phyloP scores from a whole-genome alignment of 768 basidiomycete species.

The Leccinellum albellum region DNA sequence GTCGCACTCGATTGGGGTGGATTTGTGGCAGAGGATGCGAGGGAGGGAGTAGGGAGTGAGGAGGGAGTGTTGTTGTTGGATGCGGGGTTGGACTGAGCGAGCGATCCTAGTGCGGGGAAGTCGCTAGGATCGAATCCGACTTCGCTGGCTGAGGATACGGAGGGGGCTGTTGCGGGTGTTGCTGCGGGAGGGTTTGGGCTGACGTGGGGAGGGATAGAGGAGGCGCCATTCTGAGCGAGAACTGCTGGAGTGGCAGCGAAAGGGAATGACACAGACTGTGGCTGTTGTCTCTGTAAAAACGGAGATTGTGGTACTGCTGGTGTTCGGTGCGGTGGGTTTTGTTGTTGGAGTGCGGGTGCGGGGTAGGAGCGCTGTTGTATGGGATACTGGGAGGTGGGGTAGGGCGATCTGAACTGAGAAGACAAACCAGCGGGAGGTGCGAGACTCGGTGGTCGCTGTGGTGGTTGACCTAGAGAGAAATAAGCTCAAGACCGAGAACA shows the following conservation, averaged over 20 bases:
- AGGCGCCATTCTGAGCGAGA: slow-evolving; percentile 53
- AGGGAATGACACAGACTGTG: slow-evolving; percentile 48
- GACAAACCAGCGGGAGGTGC: slow-evolving; percentile 59
- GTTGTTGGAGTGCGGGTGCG: slow-evolving; percentile 47
- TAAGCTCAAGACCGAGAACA: slow-evolving; percentile 10
- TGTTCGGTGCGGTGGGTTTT: slow-evolving; percentile 54
- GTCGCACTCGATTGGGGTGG: slow-evolving; percentile 39
- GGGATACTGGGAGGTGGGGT: slow-evolving; percentile 36
- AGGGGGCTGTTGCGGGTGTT: slow-evolving; percentile 46
- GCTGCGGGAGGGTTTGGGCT: slow-evolving; percentile 42
- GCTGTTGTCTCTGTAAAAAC: slow-evolving; percentile 58
- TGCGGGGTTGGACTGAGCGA: slow-evolving; percentile 43
- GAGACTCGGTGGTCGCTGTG: slow-evolving; percentile 75
- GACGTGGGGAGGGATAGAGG: slow-evolving; percentile 55
- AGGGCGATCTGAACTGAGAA: slow-evolving; percentile 58
- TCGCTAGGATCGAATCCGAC: slow-evolving; percentile 82
- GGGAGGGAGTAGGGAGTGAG: slow-evolving; percentile 19
- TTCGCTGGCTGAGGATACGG: slow-evolving; percentile 65
- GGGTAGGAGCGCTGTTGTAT: slow-evolving; percentile 29
- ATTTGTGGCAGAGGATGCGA: slow-evolving; percentile 28
- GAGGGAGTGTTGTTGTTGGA: slow-evolving; percentile 36
- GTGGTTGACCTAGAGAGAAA: slow-evolving; percentile 61
- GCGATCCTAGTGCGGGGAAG: slow-evolving; percentile 79
- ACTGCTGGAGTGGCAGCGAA: slow-evolving; percentile 46
- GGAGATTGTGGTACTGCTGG: slow-evolving; percentile 54